Percentiles rank a stretch among this genome's conserved stretches.
These are phyloP conservation scores for Yarrowia galli DNA, from an alignment of 1,139 yeast species.

Conservation along the genomic window DNA sequence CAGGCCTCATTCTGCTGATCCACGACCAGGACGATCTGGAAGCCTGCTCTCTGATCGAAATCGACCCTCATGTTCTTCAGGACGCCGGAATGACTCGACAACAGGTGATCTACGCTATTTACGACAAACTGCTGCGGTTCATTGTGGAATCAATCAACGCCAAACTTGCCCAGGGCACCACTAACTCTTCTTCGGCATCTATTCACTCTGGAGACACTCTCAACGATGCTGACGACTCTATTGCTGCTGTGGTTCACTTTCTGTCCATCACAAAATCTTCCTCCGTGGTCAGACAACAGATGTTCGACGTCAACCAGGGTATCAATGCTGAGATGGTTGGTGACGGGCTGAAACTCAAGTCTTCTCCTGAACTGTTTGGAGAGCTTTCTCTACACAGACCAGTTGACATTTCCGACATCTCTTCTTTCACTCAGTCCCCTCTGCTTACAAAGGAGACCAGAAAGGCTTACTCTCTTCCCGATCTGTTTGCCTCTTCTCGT, in stretches of 20 bases:
- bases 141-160: slow-evolving; percentile 51
- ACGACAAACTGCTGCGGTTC: slow-evolving; percentile 48
- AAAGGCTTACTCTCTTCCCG: slow-evolving; percentile 43
- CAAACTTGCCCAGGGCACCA: slow-evolving; percentile 48
- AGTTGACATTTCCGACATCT: slow-evolving; percentile 16
- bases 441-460: slow-evolving; percentile 42
- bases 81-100: slow-evolving; percentile 45
- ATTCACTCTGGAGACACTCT: slow-evolving; percentile 46
- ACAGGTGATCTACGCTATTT: slow-evolving; percentile 50
- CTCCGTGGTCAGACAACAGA: slow-evolving; percentile 46
- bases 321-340: slow-evolving; percentile 52
- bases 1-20: slow-evolving; percentile 54
- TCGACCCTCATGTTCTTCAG: slow-evolving; percentile 48
- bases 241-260: slow-evolving; percentile 51
- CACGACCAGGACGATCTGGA: slow-evolving; percentile 50
- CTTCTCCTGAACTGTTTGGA: slow-evolving; percentile 48
- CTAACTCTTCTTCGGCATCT: slow-evolving; percentile 42
- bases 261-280: slow-evolving; percentile 44
- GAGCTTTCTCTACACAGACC: slow-evolving; percentile 38
- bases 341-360: slow-evolving; percentile 51
- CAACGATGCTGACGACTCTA: slow-evolving; percentile 51
- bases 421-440: slow-evolving; percentile 30
- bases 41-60: slow-evolving; percentile 53
- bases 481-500: slow-evolving; percentile 47
- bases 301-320: slow-evolving; percentile 52